These are phyloP conservation scores for Crataegus laevigata DNA, from an alignment of 306 rosid genomes.

Conservation along the genomic window DNA sequence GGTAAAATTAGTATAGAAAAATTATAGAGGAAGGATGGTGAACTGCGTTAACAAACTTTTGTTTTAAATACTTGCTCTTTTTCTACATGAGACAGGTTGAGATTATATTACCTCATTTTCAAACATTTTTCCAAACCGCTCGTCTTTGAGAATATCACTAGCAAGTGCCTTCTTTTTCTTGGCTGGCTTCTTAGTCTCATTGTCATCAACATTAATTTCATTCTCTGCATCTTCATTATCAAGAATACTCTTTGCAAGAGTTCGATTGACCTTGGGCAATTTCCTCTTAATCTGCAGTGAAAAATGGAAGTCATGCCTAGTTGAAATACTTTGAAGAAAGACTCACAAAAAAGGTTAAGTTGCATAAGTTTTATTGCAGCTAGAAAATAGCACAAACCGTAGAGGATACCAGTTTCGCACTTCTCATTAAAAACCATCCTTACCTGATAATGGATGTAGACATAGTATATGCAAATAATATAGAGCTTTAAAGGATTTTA, in stretches of 20 bases:
- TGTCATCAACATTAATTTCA: slow-evolving; percentile 35
- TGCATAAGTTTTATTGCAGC: too few relatives aligned
- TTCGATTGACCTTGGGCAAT: slow-evolving; percentile 72
- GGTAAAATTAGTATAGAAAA: background rate
- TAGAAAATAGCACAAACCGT: too few relatives aligned
- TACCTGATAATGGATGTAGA: background rate
- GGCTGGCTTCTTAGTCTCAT: slow-evolving; percentile 47
- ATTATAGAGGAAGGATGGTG: background rate
- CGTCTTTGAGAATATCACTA: slow-evolving; percentile 59
- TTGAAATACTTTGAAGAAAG: background rate
- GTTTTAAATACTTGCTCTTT: background rate
- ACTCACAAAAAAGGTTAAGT: too few relatives aligned
- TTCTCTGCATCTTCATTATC: slow-evolving; percentile 51
- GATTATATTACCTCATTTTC: slow-evolving; percentile 45
- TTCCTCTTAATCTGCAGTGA: slow-evolving; percentile 61
- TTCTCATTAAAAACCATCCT: background rate
- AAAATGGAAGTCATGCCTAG: background rate
- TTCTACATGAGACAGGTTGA: background rate
- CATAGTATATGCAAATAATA: background rate
- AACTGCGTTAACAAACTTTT: too few relatives aligned
- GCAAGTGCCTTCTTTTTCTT: slow-evolving; percentile 64
- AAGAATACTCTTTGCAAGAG: slow-evolving; percentile 56
- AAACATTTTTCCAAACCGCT: slow-evolving; percentile 59
- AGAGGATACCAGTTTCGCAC: background rate
- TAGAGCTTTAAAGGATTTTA: too few relatives aligned